Evolutionary conservation across 2,329 filamentous ascomycete species (phyloP).

Genomic region (Arthrobotrys pseudoclavata): DNA sequence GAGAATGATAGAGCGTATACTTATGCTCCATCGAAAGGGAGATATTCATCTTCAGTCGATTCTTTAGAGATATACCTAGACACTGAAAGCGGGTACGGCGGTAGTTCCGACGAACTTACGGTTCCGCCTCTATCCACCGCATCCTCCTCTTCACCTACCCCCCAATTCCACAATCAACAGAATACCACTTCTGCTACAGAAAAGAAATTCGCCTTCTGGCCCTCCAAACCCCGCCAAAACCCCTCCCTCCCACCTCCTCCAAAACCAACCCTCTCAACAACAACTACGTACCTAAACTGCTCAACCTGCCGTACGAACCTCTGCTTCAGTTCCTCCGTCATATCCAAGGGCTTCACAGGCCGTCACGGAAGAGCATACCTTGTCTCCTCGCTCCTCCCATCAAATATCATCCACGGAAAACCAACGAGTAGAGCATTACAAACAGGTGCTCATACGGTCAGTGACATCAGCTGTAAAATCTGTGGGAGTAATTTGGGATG

Average conservation of each 20-base stretch:
- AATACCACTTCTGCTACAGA: neutral
- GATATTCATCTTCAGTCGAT: slow-evolving; percentile 25
- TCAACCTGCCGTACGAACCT: slow-evolving; percentile 73
- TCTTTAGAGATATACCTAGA: slow-evolving; percentile 53
- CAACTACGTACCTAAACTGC: slow-evolving; percentile 69
- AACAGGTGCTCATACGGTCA: slow-evolving; percentile 75
- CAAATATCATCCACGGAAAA: slow-evolving; percentile 72
- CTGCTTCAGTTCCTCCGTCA: slow-evolving; percentile 74
- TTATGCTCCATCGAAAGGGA: slow-evolving; percentile 14
- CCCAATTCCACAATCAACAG: neutral
- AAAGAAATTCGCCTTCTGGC: slow-evolving; percentile 39
- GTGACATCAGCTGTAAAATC: slow-evolving; percentile 73
- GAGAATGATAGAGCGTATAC: slow-evolving; percentile 37
- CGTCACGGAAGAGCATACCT: slow-evolving; percentile 76
- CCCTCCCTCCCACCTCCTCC: neutral
- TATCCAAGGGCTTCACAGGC: slow-evolving; percentile 76
- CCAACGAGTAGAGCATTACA: slow-evolving; percentile 73
- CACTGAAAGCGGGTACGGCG: slow-evolving; percentile 56
- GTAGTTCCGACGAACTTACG: slow-evolving; percentile 34
- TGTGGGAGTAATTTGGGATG: slow-evolving; percentile 75
- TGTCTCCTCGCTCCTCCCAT: slow-evolving; percentile 67
- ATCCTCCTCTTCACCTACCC: slow-evolving; percentile 15
- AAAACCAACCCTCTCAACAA: slow-evolving; percentile 24
- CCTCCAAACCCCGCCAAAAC: slow-evolving; percentile 4
- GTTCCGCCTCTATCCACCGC: slow-evolving; percentile 6